Percentiles rank a stretch among this genome's conserved stretches.
These are phyloP conservation scores for Hyaloscypha variabilis DNA, from an alignment of 495 filamentous ascomycete species.

Conservation along the genomic window DNA sequence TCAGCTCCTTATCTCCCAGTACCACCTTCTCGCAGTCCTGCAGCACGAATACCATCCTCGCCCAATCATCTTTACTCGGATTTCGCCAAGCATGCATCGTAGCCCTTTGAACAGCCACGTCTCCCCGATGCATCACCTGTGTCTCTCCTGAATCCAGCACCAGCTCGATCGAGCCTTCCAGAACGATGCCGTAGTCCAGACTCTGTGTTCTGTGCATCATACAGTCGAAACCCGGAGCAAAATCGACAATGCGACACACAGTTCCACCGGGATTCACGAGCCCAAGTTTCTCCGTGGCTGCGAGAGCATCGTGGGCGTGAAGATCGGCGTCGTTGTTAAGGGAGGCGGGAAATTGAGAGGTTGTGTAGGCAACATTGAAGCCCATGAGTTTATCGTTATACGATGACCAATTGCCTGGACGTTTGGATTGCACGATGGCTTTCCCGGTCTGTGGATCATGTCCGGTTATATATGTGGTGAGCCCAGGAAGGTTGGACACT, in stretches of 20 bases:
- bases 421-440: slow-evolving; percentile 30
- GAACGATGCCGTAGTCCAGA: slow-evolving; percentile 74
- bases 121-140: slow-evolving; percentile 58
- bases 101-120: slow-evolving; percentile 27
- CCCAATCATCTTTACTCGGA: slow-evolving; percentile 46
- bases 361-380: slow-evolving; percentile 48
- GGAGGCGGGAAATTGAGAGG: slow-evolving; percentile 47
- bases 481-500: slow-evolving; percentile 13
- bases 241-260: slow-evolving; percentile 23
- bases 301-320: slow-evolving; percentile 31
- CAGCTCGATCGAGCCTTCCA: slow-evolving; percentile 71
- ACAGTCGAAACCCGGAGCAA: slow-evolving; percentile 9
- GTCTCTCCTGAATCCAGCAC: slow-evolving; percentile 63
- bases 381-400: slow-evolving; percentile 28
- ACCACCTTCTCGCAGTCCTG: slow-evolving; percentile 42
- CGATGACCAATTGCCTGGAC: slow-evolving; percentile 17
- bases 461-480: slow-evolving; percentile 33
- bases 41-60: slow-evolving; percentile 61
- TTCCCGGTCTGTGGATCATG: slow-evolving; percentile 35
- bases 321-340: slow-evolving; percentile 41
- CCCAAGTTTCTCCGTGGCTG: slow-evolving; percentile 22
- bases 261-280: slow-evolving; percentile 24
- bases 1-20: slow-evolving; percentile 39
- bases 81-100: slow-evolving; percentile 66
- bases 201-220: slow-evolving; percentile 72